Evolutionary conservation across 176 grass and related monocot genomes (phyloP).

Genomic region (Musa schizocarpa): DNA sequence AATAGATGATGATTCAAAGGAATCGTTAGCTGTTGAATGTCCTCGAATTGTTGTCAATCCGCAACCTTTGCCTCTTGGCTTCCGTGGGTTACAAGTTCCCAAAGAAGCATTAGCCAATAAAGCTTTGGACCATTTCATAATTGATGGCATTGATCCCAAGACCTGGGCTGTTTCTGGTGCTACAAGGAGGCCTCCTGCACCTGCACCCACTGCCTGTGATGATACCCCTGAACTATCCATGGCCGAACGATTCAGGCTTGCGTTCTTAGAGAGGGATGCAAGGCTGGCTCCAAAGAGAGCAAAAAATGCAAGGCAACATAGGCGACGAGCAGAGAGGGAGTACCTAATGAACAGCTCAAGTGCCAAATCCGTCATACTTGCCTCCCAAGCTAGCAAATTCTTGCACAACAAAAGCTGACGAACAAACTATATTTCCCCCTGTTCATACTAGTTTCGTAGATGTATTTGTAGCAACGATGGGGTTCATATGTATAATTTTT

Average conservation of each 20-base stretch:
- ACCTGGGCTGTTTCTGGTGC: slow-evolving; percentile 58
- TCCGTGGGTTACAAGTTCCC: slow-evolving; percentile 45
- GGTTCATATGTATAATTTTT: not conserved
- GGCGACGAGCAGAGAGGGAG: slow-evolving; percentile 59
- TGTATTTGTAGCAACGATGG: not conserved
- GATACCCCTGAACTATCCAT: slow-evolving; percentile 37
- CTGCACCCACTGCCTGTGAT: not conserved
- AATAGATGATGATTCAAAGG: slow-evolving; percentile 78
- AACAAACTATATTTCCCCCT: not conserved
- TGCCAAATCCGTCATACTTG: slow-evolving; percentile 65
- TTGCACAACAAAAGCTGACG: slow-evolving; percentile 31
- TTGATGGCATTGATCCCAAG: slow-evolving; percentile 71
- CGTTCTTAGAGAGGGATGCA: slow-evolving; percentile 58
- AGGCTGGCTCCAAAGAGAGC: slow-evolving; percentile 83
- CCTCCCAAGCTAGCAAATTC: slow-evolving; percentile 62
- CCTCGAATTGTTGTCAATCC: slow-evolving; percentile 70
- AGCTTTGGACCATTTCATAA: slow-evolving; percentile 54
- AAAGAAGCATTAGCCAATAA: slow-evolving; percentile 42
- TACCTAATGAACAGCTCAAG: slow-evolving; percentile 46
- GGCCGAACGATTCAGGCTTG: slow-evolving; percentile 80
- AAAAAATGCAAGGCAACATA: slow-evolving; percentile 58
- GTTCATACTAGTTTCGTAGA: not conserved
- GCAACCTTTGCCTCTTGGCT: slow-evolving; percentile 36
- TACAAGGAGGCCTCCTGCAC: not conserved
- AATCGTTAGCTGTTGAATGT: slow-evolving; percentile 49